Conservation (phyloP, 495 filamentous ascomycete species). For the Daldinia loculata region DNA sequence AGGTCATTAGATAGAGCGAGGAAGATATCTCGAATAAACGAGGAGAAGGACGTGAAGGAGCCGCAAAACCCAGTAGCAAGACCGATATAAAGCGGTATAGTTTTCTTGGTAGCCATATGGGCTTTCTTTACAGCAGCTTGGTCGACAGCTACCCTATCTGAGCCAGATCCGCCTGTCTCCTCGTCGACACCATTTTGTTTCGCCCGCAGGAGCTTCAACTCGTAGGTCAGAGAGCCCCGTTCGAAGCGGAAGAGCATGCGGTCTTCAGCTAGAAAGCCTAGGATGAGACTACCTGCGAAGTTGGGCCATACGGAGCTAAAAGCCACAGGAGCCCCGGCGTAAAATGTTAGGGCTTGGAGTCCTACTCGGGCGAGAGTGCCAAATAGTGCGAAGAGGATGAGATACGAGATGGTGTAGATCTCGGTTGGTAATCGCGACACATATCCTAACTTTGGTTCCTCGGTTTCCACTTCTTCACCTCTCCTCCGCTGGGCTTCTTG, state of each 20-base stretch:
- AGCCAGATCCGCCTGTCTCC: constrained; percentile 39
- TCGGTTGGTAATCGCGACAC: constrained; percentile 70
- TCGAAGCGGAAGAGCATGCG: constrained; percentile 75
- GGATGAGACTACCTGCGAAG: constrained; percentile 79
- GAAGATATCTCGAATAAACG: constrained; percentile 86
- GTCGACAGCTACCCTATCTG: constrained; percentile 38
- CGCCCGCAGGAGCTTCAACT: constrained; percentile 45
- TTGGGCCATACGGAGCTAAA: constrained; percentile 90
- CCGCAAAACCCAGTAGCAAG: constrained; percentile 95
- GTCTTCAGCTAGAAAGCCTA: constrained; percentile 89
- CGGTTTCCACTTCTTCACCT: constrained; percentile 17
- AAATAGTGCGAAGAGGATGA: constrained; percentile 85
- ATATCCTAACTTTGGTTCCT: constrained; percentile 28
- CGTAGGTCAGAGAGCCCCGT: constrained; percentile 58
- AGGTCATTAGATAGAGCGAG: constrained; percentile 83
- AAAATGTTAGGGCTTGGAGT: constrained; percentile 81
- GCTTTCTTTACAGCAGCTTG: constrained; percentile 57
- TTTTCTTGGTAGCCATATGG: constrained; percentile 74
- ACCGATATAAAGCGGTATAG: constrained; percentile 89
- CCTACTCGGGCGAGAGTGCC: constrained; percentile 88
- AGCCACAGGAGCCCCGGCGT: constrained; percentile 77
- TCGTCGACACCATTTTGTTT: constrained; percentile 46
- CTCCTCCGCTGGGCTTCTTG: constrained; percentile 13
- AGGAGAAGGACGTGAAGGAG: constrained; percentile 89
- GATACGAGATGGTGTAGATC: constrained; percentile 80